These are phyloP conservation scores for Pleurotus citrinopileatus DNA, from an alignment of 768 basidiomycete species.

Conservation along the genomic window DNA sequence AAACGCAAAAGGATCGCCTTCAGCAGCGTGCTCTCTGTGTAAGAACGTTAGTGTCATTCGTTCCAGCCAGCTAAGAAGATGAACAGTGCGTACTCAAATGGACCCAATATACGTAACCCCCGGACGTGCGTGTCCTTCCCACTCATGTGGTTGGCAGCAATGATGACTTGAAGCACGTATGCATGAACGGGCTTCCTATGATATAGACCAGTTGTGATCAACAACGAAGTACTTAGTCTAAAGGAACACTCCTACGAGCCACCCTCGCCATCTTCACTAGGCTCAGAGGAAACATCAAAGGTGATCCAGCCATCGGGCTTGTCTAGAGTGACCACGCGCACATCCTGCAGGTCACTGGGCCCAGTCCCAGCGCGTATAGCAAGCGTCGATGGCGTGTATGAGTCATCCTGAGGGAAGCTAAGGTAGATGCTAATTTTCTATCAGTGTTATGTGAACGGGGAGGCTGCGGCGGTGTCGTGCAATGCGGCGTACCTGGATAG, in stretches of 20 bases:
- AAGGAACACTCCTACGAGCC: slow-evolving; percentile 59
- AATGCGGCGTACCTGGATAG: slow-evolving; percentile 63
- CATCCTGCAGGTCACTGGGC: slow-evolving; percentile 88
- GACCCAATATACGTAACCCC: slow-evolving; percentile 84
- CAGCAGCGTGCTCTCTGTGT: slow-evolving; percentile 39
- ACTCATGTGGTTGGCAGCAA: slow-evolving; percentile 94
- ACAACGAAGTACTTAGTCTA: background rate
- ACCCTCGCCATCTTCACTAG: slow-evolving; percentile 67
- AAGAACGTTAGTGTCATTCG: background rate
- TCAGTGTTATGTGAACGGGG: background rate
- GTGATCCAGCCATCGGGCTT: slow-evolving; percentile 96
- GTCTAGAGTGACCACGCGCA: slow-evolving; percentile 77
- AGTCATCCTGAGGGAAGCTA: slow-evolving; percentile 84
- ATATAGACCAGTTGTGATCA: slow-evolving; percentile 6
- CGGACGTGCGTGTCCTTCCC: slow-evolving; percentile 99
- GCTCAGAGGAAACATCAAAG: slow-evolving; percentile 79
- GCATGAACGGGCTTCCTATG: slow-evolving; percentile 82
- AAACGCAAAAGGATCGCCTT: slow-evolving; percentile 77
- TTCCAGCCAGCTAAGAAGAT: background rate
- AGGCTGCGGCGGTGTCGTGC: background rate
- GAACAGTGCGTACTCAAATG: slow-evolving; percentile 56
- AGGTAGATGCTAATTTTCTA: slow-evolving; percentile 89
- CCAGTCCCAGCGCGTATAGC: slow-evolving; percentile 92
- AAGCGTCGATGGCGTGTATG: slow-evolving; percentile 92
- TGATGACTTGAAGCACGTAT: slow-evolving; percentile 86